Evolutionary conservation across 768 basidiomycete genomes (phyloP).

Genomic region (Phylloporus sp.): DNA sequence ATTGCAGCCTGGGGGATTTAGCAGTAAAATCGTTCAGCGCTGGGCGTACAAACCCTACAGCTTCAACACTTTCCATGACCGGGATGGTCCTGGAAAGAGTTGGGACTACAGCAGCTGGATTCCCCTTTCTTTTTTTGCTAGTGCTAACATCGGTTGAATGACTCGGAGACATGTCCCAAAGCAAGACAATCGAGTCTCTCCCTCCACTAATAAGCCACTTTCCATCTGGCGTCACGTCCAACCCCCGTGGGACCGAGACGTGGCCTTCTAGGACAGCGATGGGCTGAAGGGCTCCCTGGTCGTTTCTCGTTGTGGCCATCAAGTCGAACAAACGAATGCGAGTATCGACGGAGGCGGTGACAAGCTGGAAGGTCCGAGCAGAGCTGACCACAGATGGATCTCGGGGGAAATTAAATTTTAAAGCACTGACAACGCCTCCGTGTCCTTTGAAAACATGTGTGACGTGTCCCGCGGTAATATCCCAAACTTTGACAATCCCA

Average conservation of each 20-base stretch:
- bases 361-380: slow-evolving; percentile 64
- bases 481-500: slow-evolving; percentile 96
- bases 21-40: slow-evolving; percentile 43
- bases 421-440: slow-evolving; percentile 93
- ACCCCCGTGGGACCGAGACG: slow-evolving; percentile 87
- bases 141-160: slow-evolving; percentile 6
- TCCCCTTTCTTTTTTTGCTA: slow-evolving; percentile 38
- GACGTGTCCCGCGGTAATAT: slow-evolving; percentile 78
- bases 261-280: slow-evolving; percentile 90
- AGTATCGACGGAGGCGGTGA: slow-evolving; percentile 91
- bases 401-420: slow-evolving; percentile 77
- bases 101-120: slow-evolving; percentile 47
- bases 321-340: slow-evolving; percentile 92
- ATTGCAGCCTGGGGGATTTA: slow-evolving; percentile 43
- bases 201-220: slow-evolving; percentile 90
- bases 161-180: slow-evolving; percentile 72
- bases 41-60: slow-evolving; percentile 64
- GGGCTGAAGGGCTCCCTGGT: slow-evolving; percentile 56
- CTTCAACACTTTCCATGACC: slow-evolving; percentile 81
- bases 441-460: slow-evolving; percentile 97
- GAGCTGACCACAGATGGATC: slow-evolving; percentile 48
- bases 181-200: slow-evolving; percentile 84
- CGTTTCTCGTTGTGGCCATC: slow-evolving; percentile 55
- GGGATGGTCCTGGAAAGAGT: slow-evolving; percentile 76
- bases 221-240: slow-evolving; percentile 83